A percentile compares a stretch with the other conserved stretches of the same genome.
Conservation (phyloP, 2,329 filamentous ascomycete genomes). For the Cercospora sp. region DNA sequence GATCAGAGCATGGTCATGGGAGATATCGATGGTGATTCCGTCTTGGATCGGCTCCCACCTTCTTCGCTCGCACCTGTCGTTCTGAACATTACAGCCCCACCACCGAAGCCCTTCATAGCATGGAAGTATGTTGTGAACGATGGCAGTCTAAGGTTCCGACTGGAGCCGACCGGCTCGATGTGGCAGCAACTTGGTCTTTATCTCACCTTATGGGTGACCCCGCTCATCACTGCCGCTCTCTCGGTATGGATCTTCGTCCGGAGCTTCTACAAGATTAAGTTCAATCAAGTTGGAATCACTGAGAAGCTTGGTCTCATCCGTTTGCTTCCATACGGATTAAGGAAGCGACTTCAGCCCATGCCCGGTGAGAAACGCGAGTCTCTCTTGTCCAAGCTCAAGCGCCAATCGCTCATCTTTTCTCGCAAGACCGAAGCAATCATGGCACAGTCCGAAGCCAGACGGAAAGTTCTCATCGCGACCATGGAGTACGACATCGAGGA, state of each 20-base stretch:
- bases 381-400: slow-evolving; percentile 11
- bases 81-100: slow-evolving; percentile 56
- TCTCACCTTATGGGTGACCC: slow-evolving; percentile 55
- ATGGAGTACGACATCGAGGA: slow-evolving; percentile 72
- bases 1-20: slow-evolving; percentile 60
- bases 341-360: slow-evolving; percentile 12
- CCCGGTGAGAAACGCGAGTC: slow-evolving; percentile 2
- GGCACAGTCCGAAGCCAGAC: slow-evolving; percentile 22
- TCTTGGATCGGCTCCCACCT: slow-evolving; percentile 61
- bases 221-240: slow-evolving; percentile 50
- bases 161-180: slow-evolving; percentile 56
- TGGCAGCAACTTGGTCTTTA: slow-evolving; percentile 55
- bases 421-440: slow-evolving; percentile 13
- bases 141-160: slow-evolving; percentile 50
- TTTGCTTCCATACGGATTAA: slow-evolving; percentile 16
- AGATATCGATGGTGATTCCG: slow-evolving; percentile 59
- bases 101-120: slow-evolving; percentile 55
- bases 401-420: slow-evolving; percentile 11
- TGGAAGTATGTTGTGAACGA: slow-evolving; percentile 58
- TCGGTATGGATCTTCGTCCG: slow-evolving; percentile 58
- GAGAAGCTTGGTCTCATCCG: slow-evolving; percentile 28
- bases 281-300: slow-evolving; percentile 55
- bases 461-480: slow-evolving; percentile 64
- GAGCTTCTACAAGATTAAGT: slow-evolving; percentile 62
- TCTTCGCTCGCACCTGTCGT: slow-evolving; percentile 47